Evolutionary conservation across 106 monocot species (phyloP), one percentile per base, ranked within the genome.

Genomic region (Dendrobium catenatum): DNA sequence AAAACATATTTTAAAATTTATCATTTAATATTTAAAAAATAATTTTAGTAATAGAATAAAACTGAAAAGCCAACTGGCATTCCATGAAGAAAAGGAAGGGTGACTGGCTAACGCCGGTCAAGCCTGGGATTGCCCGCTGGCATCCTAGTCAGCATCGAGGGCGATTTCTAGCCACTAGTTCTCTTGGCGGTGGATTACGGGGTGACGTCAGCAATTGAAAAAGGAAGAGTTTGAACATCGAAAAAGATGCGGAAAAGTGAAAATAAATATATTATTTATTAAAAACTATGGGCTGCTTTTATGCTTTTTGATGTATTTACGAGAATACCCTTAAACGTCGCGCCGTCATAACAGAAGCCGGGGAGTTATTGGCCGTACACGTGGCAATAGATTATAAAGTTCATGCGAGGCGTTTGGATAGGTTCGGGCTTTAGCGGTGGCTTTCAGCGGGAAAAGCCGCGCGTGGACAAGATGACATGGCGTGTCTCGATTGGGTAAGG

Each of bases 21-120:
- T 37, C 37, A 37, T 37, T 37, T 0, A 37, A 37, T 37, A 3
- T 37, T 2, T 2, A 2, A 37, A 37, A 37, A 37, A 37, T 37
- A 37, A 37, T 37, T 37, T 37, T 3, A 37, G 3, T 37, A 37
- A 37, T 37, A 3, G 37, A 37, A 37, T 37, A 37, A 37, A 37
- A 37, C 37, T 37, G 37, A 37, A 37, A 37, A 37, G 37, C 37
- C 37, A 3, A 3, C 37, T 37, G 37, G 37, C 37, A 37, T 16
- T 54, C 13, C 54, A 16, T 37, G 3, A 2, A 40, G 72, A 29
- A 72, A 16, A 72, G 33, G 19, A 19, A 44, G 6, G 41, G 41
- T 44, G 74, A 75, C 74, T 43, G 74, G 74, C 44, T n/a, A 44
- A n/a, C 6, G 33, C 42, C 74, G 74, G 74, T 75, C n/a, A 41